Evolutionary conservation across 805 yeast species (phyloP), one percentile per base, ranked within the genome.

Genomic region (Saccharomyces kudriavzevii): DNA sequence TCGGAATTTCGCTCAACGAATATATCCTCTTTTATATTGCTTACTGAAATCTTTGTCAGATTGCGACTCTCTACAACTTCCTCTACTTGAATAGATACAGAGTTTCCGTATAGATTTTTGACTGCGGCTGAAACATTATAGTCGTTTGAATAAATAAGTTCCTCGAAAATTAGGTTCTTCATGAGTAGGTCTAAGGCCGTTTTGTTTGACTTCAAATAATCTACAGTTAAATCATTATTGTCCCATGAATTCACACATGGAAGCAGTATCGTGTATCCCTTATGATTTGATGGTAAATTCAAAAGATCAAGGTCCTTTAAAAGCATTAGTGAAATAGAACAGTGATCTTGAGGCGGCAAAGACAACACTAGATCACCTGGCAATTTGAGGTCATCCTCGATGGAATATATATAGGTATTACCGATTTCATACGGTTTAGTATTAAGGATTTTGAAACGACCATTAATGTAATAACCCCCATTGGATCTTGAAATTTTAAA

Each of bases 221-320:
- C 79, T 49, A 81, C 71, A 4, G 83, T 77, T 28, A 91, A 71
- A 3, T 82, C 87, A 22, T 83, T 73, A 2, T 71, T 66, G 24
- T 77, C 76, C 96, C 96, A 90, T 0, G 91, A 79, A 45, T 75
- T 72, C 29, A 86, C 82, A 54, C 90, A 84, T 0, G 98, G 98
- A 28, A 91, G 71, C 51, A 91, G 79, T 0, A 85, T 70, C 0
- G 97, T 81, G 70, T 89, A 89, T 0, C 95, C 95, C 22, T 72
- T 62, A 22, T 71, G 68, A 54, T 84, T 85, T 4, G 75, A 76
- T 11, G 76, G 70, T 45, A 85, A 73, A 54, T 79, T 78, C 24
- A 81, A 69, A 30, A 88, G 66, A 8, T 74, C 77, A 46, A 81
- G 74, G 14, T 77, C 69, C 49, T 79, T 76, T 54, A 91, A 66